These are phyloP conservation scores for Melocanna baccifera DNA, from an alignment of 176 grass and related monocot genomes.

Conservation along the genomic window DNA sequence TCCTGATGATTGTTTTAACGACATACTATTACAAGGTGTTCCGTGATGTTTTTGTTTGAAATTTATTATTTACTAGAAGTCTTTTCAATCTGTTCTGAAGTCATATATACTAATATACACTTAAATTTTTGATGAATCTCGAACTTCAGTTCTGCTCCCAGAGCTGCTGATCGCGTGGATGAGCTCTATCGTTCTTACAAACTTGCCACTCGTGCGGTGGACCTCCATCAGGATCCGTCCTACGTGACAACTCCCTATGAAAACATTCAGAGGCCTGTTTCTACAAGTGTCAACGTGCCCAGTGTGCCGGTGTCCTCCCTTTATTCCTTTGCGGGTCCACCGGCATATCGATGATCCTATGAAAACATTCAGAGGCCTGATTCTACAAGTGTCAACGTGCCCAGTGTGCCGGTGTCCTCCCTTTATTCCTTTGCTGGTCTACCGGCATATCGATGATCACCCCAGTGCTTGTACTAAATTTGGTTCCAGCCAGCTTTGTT, in stretches of 20 bases:
- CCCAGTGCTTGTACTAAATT: background rate
- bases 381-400: constrained; percentile 6
- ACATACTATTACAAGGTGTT: background rate
- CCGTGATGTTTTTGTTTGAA: background rate
- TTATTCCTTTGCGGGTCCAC: constrained; percentile 50
- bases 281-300: constrained; percentile 9
- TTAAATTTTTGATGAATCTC: background rate
- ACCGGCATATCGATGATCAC: constrained; percentile 35
- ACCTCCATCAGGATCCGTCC: constrained; percentile 3
- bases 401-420: constrained; percentile 40
- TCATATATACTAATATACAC: background rate
- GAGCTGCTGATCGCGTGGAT: constrained; percentile 37
- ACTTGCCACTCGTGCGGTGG: constrained; percentile 21
- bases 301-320: constrained; percentile 43
- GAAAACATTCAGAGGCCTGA: constrained; percentile 31
- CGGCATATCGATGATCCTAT: constrained; percentile 27
- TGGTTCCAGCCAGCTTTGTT: background rate
- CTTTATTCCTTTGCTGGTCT: constrained; percentile 51
- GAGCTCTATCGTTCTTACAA: constrained; percentile 50
- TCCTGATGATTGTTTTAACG: background rate
- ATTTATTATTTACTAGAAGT: background rate
- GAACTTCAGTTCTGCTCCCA: constrained; percentile 34
- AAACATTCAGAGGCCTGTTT: constrained; percentile 21
- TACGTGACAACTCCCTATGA: constrained; percentile 15
- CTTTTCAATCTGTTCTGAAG: background rate